phyloP scores from a whole-genome alignment of 2,329 filamentous ascomycete genomes.

The Xylaria sp. region DNA sequence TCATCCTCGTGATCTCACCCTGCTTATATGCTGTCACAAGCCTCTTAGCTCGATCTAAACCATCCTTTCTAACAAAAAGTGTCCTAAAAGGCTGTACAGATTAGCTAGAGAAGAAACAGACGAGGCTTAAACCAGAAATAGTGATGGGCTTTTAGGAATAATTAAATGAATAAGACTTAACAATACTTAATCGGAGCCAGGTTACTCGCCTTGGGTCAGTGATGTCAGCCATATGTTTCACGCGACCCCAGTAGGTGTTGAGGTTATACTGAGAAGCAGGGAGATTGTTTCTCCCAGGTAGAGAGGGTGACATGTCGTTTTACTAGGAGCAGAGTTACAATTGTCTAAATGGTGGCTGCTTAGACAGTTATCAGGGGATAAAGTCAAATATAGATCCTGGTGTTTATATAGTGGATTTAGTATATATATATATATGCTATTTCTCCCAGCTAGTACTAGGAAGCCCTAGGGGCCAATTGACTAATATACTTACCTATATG shows the following conservation, averaged over 20 bases:
- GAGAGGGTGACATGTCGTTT: slow-evolving; percentile 68
- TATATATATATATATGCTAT: too few relatives aligned
- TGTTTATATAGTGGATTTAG: too few relatives aligned
- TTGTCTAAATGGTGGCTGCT: background rate
- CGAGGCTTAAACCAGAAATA: background rate
- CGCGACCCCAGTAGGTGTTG: slow-evolving; percentile 91
- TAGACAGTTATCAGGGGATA: background rate
- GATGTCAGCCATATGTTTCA: slow-evolving; percentile 86
- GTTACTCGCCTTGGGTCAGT: slow-evolving; percentile 89
- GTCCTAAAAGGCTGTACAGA: slow-evolving; percentile 67
- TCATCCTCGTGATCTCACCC: slow-evolving; percentile 82
- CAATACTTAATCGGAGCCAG: background rate
- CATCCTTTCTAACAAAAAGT: slow-evolving; percentile 78
- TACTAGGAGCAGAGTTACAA: background rate
- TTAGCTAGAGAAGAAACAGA: background rate
- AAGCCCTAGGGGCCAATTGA: too few relatives aligned
- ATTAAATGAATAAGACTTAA: background rate
- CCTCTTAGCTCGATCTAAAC: slow-evolving; percentile 85
- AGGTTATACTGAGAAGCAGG: slow-evolving; percentile 93
- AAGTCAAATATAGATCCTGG: too few relatives aligned
- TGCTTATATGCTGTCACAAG: slow-evolving; percentile 87
- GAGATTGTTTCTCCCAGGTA: slow-evolving; percentile 77
- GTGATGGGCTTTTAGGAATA: background rate
- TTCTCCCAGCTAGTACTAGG: too few relatives aligned
- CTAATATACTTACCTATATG: too few relatives aligned